These are phyloP conservation scores for Zychaea mexicana DNA, from an alignment of 371 early-diverging fungal species.

Conservation along the genomic window DNA sequence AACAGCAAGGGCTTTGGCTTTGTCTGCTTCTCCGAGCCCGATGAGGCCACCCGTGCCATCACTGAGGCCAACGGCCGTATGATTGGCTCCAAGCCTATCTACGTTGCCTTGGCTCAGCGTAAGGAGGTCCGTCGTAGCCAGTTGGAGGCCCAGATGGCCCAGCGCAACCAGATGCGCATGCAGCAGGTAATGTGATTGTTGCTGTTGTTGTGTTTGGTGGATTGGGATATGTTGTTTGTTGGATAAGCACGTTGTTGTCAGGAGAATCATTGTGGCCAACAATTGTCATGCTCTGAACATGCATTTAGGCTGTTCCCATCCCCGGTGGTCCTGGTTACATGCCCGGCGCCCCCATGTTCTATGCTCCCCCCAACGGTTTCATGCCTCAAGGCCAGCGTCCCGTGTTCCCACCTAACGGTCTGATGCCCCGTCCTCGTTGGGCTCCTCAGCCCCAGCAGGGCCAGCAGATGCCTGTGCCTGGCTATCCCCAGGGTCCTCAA, in stretches of 20 bases:
- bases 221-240: not conserved
- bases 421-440: constrained; percentile 83
- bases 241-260: no score
- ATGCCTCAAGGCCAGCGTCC: constrained; percentile 67
- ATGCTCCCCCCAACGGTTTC: constrained; percentile 57
- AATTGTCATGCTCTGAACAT: no score
- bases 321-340: constrained; percentile 52
- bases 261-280: not conserved
- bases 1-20: constrained; percentile 87
- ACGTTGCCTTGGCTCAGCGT: constrained; percentile 97
- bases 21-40: constrained; percentile 90
- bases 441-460: constrained; percentile 63
- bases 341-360: constrained; percentile 57
- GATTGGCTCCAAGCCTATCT: constrained; percentile 94
- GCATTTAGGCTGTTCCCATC: constrained; percentile 42
- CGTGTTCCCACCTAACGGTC: constrained; percentile 73
- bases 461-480: constrained; percentile 56
- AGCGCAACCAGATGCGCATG: constrained; percentile 85
- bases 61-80: constrained; percentile 93
- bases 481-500: constrained; percentile 56
- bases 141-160: constrained; percentile 93
- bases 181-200: constrained; percentile 38
- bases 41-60: constrained; percentile 91
- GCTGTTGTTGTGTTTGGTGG: not conserved
- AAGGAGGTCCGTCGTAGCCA: constrained; percentile 94